These are phyloP conservation scores for Phialemonium atrogriseum DNA, from an alignment of 2,329 filamentous ascomycete species.

Conservation along the genomic window DNA sequence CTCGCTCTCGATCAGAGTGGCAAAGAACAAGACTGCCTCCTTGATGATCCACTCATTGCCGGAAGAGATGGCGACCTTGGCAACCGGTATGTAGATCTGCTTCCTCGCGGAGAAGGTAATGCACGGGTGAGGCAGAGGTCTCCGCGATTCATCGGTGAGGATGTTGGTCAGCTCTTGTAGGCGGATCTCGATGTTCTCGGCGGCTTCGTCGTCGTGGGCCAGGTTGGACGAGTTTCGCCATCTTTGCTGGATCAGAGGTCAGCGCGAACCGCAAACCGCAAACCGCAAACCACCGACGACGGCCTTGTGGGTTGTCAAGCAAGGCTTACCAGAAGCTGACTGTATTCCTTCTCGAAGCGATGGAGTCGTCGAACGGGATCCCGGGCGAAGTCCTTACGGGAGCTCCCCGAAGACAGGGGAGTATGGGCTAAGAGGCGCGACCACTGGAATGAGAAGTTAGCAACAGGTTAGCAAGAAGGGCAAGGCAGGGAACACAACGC, in stretches of 20 bases:
- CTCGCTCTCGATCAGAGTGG: conserved; percentile 88
- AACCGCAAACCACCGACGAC: too few relatives aligned
- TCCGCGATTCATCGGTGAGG: conserved; percentile 80
- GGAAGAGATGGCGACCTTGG: conserved; percentile 78
- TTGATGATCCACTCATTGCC: conserved; percentile 81
- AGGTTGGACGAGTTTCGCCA: conserved; percentile 57
- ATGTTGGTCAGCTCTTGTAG: conserved; percentile 61
- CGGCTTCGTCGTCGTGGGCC: conserved; percentile 49
- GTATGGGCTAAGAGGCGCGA: conserved; percentile 58
- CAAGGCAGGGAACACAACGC: conserved; percentile 1
- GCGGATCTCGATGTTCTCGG: conserved; percentile 53
- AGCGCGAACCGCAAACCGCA: too few relatives aligned
- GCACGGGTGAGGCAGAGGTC: conserved; percentile 84
- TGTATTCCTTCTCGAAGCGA: conserved; percentile 60
- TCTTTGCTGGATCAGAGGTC: conserved; percentile 32
- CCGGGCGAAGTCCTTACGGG: conserved; percentile 51
- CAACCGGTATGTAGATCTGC: conserved; percentile 82
- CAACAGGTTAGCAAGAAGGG: conserved; percentile 8
- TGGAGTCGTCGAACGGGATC: conserved; percentile 56
- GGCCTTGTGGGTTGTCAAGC: too few relatives aligned
- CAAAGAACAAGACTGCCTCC: conserved; percentile 79
- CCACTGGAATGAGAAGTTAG: conserved; percentile 38
- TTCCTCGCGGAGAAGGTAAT: conserved; percentile 78
- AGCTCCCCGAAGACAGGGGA: conserved; percentile 45
- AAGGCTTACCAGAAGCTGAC: conserved; percentile 46